Evolutionary conservation across 1,139 yeast species (phyloP).

Genomic region (Candida sp.): DNA sequence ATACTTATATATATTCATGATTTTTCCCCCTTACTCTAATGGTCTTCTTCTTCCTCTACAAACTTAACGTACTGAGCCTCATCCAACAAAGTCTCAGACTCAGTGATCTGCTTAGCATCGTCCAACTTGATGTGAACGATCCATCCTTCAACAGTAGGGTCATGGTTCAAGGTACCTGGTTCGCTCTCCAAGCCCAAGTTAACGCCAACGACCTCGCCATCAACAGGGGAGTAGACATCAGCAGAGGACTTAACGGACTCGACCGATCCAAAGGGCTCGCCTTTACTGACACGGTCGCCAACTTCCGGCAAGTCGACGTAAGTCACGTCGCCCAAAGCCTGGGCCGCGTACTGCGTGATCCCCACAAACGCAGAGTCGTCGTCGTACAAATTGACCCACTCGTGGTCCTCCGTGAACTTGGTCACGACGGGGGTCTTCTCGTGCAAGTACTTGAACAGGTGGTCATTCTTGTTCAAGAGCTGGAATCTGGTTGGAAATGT

Average conservation of each 20-base stretch:
- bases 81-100: conserved; percentile 35
- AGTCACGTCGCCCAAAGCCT: conserved; percentile 98
- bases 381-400: conserved; percentile 88
- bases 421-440: conserved; percentile 56
- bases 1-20: not conserved
- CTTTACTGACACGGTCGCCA: conserved; percentile 66
- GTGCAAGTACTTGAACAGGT: conserved; percentile 49
- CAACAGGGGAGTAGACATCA: conserved; percentile 90
- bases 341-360: conserved; percentile 94
- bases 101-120: conserved; percentile 30
- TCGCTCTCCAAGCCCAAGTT: conserved; percentile 67
- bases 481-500: conserved; percentile 16
- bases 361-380: conserved; percentile 90
- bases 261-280: conserved; percentile 90
- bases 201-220: conserved; percentile 76
- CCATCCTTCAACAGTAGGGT: conserved; percentile 97
- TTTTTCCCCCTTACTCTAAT: not conserved
- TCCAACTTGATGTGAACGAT: conserved; percentile 73
- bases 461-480: conserved; percentile 54
- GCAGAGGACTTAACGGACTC: conserved; percentile 96
- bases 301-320: conserved; percentile 89
- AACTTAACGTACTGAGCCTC: conserved; percentile 69
- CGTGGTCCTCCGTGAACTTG: conserved; percentile 90
- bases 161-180: conserved; percentile 83
- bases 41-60: conserved; percentile 43